Conservation (phyloP, 345 rosid genomes). For the Lepidium africanum region DNA sequence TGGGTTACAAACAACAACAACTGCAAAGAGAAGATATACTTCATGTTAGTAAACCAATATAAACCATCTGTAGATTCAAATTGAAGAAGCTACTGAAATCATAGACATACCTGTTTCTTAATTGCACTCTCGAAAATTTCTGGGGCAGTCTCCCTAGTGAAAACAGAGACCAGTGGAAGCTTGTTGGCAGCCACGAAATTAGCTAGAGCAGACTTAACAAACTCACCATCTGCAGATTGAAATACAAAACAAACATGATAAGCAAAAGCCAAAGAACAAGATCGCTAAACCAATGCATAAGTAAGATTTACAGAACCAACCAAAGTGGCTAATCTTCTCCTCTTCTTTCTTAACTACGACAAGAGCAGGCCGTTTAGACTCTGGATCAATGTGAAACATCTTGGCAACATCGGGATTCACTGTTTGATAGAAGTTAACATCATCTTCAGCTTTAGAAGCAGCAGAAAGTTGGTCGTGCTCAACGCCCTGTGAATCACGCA, state of each 20-base stretch:
- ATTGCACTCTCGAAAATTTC: slow-evolving; percentile 75
- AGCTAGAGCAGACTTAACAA: slow-evolving; percentile 60
- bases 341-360: slow-evolving; percentile 78
- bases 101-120: slow-evolving; percentile 68
- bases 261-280: slow-evolving; percentile 5
- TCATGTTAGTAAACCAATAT: not conserved
- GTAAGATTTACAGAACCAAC: slow-evolving; percentile 39
- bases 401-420: slow-evolving; percentile 82
- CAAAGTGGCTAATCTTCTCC: slow-evolving; percentile 70
- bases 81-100: not conserved
- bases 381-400: slow-evolving; percentile 77
- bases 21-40: slow-evolving; percentile 36
- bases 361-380: slow-evolving; percentile 74
- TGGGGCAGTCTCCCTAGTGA: slow-evolving; percentile 75
- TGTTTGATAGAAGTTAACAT: slow-evolving; percentile 86
- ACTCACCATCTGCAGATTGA: slow-evolving; percentile 66
- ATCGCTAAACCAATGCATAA: not conserved
- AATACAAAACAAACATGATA: not conserved
- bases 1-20: slow-evolving; percentile 59
- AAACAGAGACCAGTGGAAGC: slow-evolving; percentile 77
- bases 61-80: not conserved
- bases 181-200: slow-evolving; percentile 74
- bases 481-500: slow-evolving; percentile 41
- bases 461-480: slow-evolving; percentile 81
- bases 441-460: slow-evolving; percentile 88